Conservation (phyloP, 495 filamentous ascomycete species). For the Monascus purpureus region DNA sequence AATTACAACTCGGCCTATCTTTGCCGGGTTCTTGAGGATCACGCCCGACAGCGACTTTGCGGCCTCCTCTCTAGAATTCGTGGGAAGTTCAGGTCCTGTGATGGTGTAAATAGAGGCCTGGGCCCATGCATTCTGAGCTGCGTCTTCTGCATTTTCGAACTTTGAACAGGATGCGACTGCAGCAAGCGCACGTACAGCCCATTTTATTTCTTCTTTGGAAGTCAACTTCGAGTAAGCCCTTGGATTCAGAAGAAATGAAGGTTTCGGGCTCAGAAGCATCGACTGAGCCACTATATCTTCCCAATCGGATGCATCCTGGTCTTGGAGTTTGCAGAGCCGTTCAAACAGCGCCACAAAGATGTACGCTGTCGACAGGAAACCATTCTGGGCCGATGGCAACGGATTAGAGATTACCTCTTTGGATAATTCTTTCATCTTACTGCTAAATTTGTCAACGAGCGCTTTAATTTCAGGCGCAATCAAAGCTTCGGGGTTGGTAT, state of each 20-base stretch:
- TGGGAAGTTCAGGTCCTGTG: constrained; percentile 41
- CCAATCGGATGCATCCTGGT: constrained; percentile 21
- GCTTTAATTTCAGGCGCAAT: constrained; percentile 27
- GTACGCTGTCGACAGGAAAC: constrained; percentile 60
- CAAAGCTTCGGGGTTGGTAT: constrained; percentile 28
- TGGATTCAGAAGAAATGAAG: constrained; percentile 72
- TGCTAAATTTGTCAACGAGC: constrained; percentile 37
- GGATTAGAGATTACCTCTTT: constrained; percentile 67
- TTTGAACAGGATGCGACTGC: constrained; percentile 37
- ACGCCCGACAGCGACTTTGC: constrained; percentile 40
- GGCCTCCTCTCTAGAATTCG: constrained; percentile 44
- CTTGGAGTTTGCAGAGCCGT: constrained; percentile 16
- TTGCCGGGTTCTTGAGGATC: constrained; percentile 38
- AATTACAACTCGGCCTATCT: constrained; percentile 45
- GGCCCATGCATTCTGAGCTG: constrained; percentile 49
- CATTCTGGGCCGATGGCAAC: constrained; percentile 57
- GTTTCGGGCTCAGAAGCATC: constrained; percentile 53
- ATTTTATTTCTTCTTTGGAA: constrained; percentile 56
- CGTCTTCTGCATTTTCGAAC: constrained; percentile 17
- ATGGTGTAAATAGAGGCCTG: constrained; percentile 72
- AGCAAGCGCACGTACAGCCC: constrained; percentile 58
- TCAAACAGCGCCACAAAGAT: constrained; percentile 49
- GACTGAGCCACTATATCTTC: constrained; percentile 44
- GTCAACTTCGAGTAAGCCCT: constrained; percentile 69
- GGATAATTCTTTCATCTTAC: constrained; percentile 58